A percentile compares a stretch with the other conserved stretches of the same genome.
These are phyloP conservation scores for Tympanopsis confertula DNA, from an alignment of 2,329 filamentous ascomycete genomes.

Conservation along the genomic window DNA sequence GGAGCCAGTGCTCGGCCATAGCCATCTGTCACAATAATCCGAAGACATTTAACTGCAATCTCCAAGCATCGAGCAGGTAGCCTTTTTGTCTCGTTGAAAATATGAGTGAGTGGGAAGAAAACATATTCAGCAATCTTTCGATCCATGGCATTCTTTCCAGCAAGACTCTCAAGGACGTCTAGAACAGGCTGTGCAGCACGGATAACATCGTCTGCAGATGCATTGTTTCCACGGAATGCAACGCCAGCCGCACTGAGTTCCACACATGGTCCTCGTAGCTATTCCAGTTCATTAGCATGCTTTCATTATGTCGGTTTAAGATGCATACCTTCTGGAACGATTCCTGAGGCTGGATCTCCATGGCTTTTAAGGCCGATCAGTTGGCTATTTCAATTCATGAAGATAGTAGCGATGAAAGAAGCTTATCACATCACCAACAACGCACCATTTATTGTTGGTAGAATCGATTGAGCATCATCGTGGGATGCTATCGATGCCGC, in stretches of 20 bases:
- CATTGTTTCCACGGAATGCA: neutral
- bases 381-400: no score
- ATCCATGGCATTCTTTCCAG: conserved; percentile 23
- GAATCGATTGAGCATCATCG: no score
- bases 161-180: neutral
- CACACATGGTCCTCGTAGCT: neutral
- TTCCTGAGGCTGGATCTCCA: neutral
- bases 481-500: no score
- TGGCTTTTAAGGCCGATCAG: no score
- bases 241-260: neutral
- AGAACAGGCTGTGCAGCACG: neutral
- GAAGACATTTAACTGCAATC: conserved; percentile 40
- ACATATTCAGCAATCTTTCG: conserved; percentile 51
- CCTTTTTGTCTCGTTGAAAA: conserved; percentile 43
- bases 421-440: no score
- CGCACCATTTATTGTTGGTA: no score
- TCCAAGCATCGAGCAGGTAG: conserved; percentile 41
- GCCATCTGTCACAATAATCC: conserved; percentile 38
- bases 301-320: no score
- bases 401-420: no score
- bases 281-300: neutral
- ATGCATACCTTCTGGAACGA: neutral
- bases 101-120: conserved; percentile 52
- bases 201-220: neutral
- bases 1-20: conserved; percentile 41